Evolutionary conservation across 1,284 basidiomycete species (phyloP).

Genomic region (Hypsizygus ulmarius): DNA sequence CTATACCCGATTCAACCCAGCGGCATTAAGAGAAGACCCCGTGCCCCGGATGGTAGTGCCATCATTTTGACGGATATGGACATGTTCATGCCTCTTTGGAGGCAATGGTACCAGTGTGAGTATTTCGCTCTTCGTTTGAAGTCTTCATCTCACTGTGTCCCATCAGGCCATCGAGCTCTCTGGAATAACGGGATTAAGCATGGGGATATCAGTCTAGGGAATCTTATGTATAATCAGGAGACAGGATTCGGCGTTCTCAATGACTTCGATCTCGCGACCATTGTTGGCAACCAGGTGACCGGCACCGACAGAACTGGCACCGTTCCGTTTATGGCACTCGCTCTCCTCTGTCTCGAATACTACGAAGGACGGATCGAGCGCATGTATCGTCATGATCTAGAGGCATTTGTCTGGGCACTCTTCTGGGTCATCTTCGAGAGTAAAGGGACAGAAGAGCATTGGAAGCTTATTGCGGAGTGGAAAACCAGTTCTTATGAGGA

Average conservation of each 20-base stretch:
- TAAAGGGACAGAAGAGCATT: background rate
- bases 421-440: conserved; percentile 8
- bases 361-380: conserved; percentile 19
- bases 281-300: background rate
- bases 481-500: background rate
- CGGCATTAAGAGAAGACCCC: too few relatives aligned
- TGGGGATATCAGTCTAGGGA: conserved; percentile 29
- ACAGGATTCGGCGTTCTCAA: conserved; percentile 25
- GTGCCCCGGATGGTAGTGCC: too few relatives aligned
- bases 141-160: background rate
- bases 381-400: conserved; percentile 30
- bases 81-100: conserved; percentile 17
- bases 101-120: conserved; percentile 23
- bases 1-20: too few relatives aligned
- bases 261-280: conserved; percentile 30
- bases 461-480: background rate
- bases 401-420: conserved; percentile 33
- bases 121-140: conserved; percentile 3
- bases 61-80: conserved; percentile 5
- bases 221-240: conserved; percentile 28
- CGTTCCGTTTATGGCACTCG: conserved; percentile 31
- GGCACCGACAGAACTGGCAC: conserved; percentile 25
- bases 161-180: conserved; percentile 28
- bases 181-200: conserved; percentile 29
- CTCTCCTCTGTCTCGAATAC: conserved; percentile 22